These are phyloP conservation scores for Acacia melanoxylon DNA, from an alignment of 306 rosid species.

Conservation along the genomic window DNA sequence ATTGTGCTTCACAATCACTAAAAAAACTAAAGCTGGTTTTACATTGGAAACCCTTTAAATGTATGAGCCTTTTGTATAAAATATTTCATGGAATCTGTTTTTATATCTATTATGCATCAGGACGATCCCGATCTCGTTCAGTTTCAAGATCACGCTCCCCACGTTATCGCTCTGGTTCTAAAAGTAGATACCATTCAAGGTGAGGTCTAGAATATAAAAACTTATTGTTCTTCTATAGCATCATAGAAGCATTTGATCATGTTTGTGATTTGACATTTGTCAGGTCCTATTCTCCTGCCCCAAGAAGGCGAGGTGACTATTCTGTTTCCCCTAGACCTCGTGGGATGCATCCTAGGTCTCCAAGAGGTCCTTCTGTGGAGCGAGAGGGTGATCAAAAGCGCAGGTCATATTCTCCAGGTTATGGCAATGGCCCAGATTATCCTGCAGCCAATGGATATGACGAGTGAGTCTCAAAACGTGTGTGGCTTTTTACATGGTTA, in stretches of 20 bases:
- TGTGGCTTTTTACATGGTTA: conserved; percentile 13
- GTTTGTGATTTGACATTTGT: conserved; percentile 16
- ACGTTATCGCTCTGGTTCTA: conserved; percentile 71
- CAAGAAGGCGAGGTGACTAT: conserved; percentile 72
- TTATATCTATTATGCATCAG: conserved; percentile 39
- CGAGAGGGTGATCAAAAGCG: conserved; percentile 64
- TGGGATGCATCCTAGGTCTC: conserved; percentile 71
- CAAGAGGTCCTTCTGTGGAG: conserved; percentile 69
- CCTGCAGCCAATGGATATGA: conserved; percentile 55
- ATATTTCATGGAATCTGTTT: not conserved
- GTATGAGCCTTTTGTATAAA: not conserved
- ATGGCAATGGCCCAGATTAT: conserved; percentile 58
- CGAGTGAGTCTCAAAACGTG: conserved; percentile 46
- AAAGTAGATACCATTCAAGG: conserved; percentile 87
- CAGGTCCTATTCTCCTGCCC: conserved; percentile 95
- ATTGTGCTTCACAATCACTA: not conserved
- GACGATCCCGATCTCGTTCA: conserved; percentile 88
- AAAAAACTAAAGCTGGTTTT: not conserved
- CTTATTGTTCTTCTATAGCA: not conserved
- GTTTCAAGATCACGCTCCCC: conserved; percentile 81
- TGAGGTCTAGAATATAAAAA: conserved; percentile 29
- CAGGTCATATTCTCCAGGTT: conserved; percentile 80
- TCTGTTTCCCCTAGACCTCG: conserved; percentile 80
- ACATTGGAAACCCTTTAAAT: not conserved
- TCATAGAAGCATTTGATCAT: conserved; percentile 17